A percentile compares a stretch with the other conserved stretches of the same genome.
Conservation (phyloP, 306 rosid species). For the Bauhinia variegata region DNA sequence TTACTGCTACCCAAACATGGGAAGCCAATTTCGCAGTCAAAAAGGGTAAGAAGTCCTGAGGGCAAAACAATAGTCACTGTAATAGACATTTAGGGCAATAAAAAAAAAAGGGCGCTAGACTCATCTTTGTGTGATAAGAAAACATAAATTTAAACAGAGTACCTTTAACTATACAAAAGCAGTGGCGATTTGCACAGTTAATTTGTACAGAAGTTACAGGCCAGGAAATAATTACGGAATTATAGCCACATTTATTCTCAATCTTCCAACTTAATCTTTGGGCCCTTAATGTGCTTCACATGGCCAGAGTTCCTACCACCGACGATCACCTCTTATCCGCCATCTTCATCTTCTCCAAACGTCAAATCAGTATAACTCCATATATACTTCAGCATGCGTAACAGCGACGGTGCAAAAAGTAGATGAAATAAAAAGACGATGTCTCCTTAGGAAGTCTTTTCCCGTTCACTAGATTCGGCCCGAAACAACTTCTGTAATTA, state of each 20-base stretch:
- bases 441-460: too few species aligned
- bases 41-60: background rate
- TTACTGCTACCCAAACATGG: background rate
- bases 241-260: conserved; percentile 25
- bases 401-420: conserved; percentile 6
- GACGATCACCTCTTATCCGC: background rate
- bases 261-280: conserved; percentile 21
- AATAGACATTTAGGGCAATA: background rate
- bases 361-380: conserved; percentile 4
- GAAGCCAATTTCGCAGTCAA: too few species aligned
- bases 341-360: background rate
- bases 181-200: too few species aligned
- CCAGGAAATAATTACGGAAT: conserved; percentile 32
- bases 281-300: conserved; percentile 19
- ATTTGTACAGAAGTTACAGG: background rate
- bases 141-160: too few species aligned
- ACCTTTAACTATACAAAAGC: too few species aligned
- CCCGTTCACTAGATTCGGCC: too few species aligned
- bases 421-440: background rate
- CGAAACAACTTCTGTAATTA: too few species aligned
- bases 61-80: background rate
- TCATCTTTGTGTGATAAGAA: too few species aligned
- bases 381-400: conserved; percentile 10
- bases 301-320: conserved; percentile 19
- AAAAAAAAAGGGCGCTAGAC: background rate